Evolutionary conservation across 2,329 filamentous ascomycete genomes (phyloP).

Genomic region (Lizonia empirigonia): DNA sequence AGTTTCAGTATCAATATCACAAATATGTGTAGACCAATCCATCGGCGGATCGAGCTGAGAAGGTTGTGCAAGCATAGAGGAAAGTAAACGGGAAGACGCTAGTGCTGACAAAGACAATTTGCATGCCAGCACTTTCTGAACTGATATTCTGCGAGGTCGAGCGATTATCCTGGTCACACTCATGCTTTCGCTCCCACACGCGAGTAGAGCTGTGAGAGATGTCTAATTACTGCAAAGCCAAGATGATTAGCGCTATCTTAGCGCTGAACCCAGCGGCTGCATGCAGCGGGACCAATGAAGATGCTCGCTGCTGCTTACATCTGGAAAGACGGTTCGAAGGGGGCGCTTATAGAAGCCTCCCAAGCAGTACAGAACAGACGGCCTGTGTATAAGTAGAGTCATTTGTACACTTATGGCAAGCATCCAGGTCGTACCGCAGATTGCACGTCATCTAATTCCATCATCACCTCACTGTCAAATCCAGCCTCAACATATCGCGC

Average conservation of each 20-base stretch:
- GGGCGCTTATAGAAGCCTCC: background rate
- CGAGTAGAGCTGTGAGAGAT: background rate
- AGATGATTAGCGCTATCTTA: background rate
- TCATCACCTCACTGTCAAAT: background rate
- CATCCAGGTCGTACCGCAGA: background rate
- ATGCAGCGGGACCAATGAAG: background rate
- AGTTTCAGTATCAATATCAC: constrained; percentile 28
- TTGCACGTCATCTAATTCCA: background rate
- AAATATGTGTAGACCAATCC: constrained; percentile 9
- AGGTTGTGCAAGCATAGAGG: background rate
- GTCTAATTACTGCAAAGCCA: background rate
- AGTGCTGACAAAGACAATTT: background rate
- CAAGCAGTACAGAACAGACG: background rate
- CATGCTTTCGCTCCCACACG: background rate
- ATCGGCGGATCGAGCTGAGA: background rate
- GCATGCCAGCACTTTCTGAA: background rate
- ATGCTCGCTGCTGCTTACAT: background rate
- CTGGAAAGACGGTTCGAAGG: background rate
- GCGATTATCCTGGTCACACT: background rate
- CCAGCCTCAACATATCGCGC: background rate
- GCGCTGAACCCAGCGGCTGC: background rate
- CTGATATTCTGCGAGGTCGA: background rate
- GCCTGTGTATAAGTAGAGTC: background rate
- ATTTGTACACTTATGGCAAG: background rate
- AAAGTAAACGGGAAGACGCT: background rate